Evolutionary conservation across 106 monocot species (phyloP), one percentile per base, ranked within the genome.

Genomic region (Posidonia australis): DNA sequence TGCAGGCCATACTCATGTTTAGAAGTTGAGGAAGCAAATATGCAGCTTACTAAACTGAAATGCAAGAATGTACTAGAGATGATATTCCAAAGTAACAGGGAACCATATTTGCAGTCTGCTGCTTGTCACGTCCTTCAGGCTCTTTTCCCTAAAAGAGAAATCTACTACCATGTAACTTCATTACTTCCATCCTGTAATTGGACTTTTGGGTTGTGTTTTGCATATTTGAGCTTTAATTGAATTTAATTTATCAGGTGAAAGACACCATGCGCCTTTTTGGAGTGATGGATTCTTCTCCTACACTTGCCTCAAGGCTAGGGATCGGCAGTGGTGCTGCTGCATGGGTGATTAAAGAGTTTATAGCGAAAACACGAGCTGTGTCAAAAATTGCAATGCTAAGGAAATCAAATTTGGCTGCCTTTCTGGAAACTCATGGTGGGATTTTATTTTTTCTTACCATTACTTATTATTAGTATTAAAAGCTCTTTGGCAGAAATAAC

Each of bases 111-210:
- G 67, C 98, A 83, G 45, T 80, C 87, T 74, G 80, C 87, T 71
- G 91, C 91, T 70, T 98, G 91, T 29, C 81, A 66, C 70, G 81
- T 98, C 72, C 98, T 98, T 79, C 87, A 85, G 76, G 74, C 91
- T 20, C 68, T 98, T 22, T 87, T 88, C 44, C 85, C 98, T 9
- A 91, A 79, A 70, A 91, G 65, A 69, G 98, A 98, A 45, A 79
- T 79, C 4, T 98, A 98, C 66, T 81, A 98, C 69, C 82, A 91
- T 72, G 98, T 98, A 90, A 70, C 41, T 71, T 64, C 22, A n/a
- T 55, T 51, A 17, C 14, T 51, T 58, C 10, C 16, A 10, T 66
- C 22, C n/a, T 16, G 48, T 52, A n/a, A 18, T 46, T 64, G 20
- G 46, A 23, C 17, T 13, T 64, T 46, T 64, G 47, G n/a, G 36